Conservation (phyloP, 805 yeast genomes). For the Candida silvicultrix region DNA sequence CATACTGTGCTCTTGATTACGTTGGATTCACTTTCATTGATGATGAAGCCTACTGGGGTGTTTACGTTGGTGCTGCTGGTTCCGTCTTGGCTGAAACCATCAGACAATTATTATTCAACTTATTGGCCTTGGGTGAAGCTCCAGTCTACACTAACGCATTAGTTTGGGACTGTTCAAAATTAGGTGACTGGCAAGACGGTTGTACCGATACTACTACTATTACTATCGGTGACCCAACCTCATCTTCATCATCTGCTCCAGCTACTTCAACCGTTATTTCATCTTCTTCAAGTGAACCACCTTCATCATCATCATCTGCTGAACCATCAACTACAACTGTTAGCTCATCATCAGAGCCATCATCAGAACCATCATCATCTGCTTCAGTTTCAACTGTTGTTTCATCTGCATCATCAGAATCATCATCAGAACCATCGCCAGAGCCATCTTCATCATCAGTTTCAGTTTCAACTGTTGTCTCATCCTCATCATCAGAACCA, state of each 20-base stretch:
- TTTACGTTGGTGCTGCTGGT: slow-evolving; percentile 1
- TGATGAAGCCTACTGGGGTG: background rate
- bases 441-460: slow-evolving; percentile 8
- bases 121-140: background rate
- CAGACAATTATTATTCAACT: background rate
- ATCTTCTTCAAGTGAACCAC: background rate
- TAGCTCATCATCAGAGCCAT: background rate
- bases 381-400: slow-evolving; percentile 3
- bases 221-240: background rate
- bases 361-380: background rate
- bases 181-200: background rate
- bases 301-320: slow-evolving; percentile 1
- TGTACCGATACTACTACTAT: background rate
- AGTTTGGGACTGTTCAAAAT: background rate
- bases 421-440: background rate
- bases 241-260: background rate
- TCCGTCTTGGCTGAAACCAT: background rate
- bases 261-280: background rate
- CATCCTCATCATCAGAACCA: background rate
- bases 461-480: slow-evolving; percentile 2
- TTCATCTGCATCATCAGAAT: background rate
- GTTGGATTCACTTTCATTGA: background rate
- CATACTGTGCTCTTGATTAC: background rate
- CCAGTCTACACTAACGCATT: background rate
- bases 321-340: slow-evolving; percentile 1